These are phyloP conservation scores for Fusarium coffeatum DNA, from an alignment of 2,329 filamentous ascomycete genomes.

Conservation along the genomic window DNA sequence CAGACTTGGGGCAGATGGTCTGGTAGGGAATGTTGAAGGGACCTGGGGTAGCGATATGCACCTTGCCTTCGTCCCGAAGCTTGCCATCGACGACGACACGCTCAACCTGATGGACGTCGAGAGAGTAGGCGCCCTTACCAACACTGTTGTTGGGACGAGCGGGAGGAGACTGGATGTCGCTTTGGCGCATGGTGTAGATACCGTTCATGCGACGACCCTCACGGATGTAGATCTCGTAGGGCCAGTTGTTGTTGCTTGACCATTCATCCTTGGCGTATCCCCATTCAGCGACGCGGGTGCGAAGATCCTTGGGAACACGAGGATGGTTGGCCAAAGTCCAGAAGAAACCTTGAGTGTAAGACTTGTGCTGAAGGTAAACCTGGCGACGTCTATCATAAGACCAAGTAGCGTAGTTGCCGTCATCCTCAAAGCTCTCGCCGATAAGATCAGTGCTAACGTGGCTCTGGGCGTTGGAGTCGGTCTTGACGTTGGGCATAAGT, in stretches of 20 bases:
- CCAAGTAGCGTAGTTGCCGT: conserved; percentile 32
- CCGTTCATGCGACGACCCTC: conserved; percentile 34
- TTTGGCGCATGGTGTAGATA: conserved; percentile 31
- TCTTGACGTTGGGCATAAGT: conserved; percentile 39
- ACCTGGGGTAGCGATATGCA: conserved; percentile 22
- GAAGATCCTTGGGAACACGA: conserved; percentile 17
- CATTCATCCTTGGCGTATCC: conserved; percentile 36
- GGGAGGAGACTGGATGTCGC: conserved; percentile 27
- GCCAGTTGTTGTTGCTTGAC: conserved; percentile 30
- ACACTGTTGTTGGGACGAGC: conserved; percentile 10
- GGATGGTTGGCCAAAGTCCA: conserved; percentile 33
- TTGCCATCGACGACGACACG: conserved; percentile 22
- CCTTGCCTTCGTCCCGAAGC: conserved; percentile 31
- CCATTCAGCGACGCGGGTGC: conserved; percentile 10
- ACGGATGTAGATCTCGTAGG: conserved; percentile 36
- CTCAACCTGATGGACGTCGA: conserved; percentile 36
- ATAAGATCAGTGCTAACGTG: conserved; percentile 39
- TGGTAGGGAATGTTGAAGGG: conserved; percentile 31
- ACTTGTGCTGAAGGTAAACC: conserved; percentile 15
- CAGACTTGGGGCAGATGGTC: conserved; percentile 19
- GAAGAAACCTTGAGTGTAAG: conserved; percentile 34
- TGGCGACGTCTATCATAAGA: conserved; percentile 25
- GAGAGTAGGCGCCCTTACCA: conserved; percentile 24
- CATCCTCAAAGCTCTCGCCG: conserved; percentile 20
- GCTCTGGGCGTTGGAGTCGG: conserved; percentile 28